Percentiles rank a stretch among this genome's conserved stretches.
Evolutionary conservation across 192 early-diverging fungal species (phyloP).

Genomic region (Anaeromyces robustus): DNA sequence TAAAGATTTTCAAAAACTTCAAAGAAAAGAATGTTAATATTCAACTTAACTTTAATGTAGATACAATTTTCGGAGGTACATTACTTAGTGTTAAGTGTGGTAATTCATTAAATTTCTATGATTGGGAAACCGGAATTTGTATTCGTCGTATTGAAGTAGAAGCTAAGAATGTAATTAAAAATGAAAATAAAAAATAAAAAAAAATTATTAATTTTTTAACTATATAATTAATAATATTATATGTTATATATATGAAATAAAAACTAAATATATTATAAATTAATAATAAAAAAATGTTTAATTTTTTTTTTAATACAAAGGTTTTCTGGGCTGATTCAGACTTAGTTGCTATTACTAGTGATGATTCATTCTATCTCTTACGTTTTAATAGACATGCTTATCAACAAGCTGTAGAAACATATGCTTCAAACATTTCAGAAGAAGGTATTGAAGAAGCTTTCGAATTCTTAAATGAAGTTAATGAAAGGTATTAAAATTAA

Average conservation of each 20-base stretch:
- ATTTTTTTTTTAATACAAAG: conserved; percentile 3
- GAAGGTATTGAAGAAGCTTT: conserved; percentile 95
- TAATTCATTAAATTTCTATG: conserved; percentile 78
- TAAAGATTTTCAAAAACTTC: conserved; percentile 87
- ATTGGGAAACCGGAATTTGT: conserved; percentile 86
- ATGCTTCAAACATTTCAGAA: conserved; percentile 47
- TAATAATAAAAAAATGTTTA: too few relatives aligned
- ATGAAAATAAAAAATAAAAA: too few relatives aligned
- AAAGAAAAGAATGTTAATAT: conserved; percentile 78
- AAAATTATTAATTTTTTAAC: too few relatives aligned
- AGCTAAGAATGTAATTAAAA: conserved; percentile 43
- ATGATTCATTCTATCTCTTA: conserved; percentile 90
- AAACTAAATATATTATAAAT: too few relatives aligned
- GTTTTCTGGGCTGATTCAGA: conserved; percentile 93
- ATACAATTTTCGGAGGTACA: conserved; percentile 88
- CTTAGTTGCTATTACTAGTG: conserved; percentile 77
- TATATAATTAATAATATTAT: too few relatives aligned
- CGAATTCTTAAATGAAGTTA: conserved; percentile 85
- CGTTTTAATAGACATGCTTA: conserved; percentile 82
- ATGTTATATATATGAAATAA: too few relatives aligned
- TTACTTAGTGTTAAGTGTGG: conserved; percentile 71
- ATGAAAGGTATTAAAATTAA: conserved; percentile 52
- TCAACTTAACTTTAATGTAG: conserved; percentile 49
- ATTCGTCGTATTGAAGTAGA: conserved; percentile 91
- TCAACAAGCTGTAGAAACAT: conserved; percentile 47